Percentiles rank a stretch among this genome's conserved stretches.
Evolutionary conservation across 2,329 filamentous ascomycete species (phyloP).

Genomic region (Penicillium polonicum): DNA sequence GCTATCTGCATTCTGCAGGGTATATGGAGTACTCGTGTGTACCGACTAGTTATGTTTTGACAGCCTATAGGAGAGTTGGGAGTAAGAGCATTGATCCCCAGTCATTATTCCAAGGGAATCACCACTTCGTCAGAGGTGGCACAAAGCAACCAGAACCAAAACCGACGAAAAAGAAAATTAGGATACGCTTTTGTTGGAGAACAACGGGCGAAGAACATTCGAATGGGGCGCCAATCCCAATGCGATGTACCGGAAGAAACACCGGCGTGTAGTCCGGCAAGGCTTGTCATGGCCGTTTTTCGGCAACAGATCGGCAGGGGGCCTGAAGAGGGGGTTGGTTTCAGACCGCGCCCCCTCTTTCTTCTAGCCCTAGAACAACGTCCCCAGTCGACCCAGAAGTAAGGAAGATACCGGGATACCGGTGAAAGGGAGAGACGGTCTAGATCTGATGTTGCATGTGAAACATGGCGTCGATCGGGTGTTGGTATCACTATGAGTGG

Average conservation of each 20-base stretch:
- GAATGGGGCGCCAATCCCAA: not conserved
- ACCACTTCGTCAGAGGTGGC: not conserved
- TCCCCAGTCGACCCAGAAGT: not conserved
- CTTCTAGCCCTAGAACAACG: constrained; percentile 7
- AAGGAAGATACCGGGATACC: constrained; percentile 2
- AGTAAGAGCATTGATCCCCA: not conserved
- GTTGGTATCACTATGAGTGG: constrained; percentile 1
- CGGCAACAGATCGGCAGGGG: constrained; percentile 7
- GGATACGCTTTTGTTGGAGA: not conserved
- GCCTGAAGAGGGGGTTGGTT: constrained; percentile 1
- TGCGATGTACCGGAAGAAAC: not conserved
- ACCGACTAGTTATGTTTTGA: not conserved
- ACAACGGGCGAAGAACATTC: not conserved
- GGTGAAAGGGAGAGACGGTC: not conserved
- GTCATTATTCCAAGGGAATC: not conserved
- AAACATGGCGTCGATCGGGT: constrained; percentile 6
- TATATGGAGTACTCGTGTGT: not conserved
- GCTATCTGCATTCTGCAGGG: not conserved
- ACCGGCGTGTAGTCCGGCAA: constrained; percentile 16
- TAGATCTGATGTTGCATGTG: not conserved
- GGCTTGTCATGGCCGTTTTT: constrained; percentile 12
- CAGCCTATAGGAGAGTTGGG: constrained; percentile 4
- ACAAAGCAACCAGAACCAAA: not conserved
- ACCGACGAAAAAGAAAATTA: not conserved
- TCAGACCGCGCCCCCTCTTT: constrained; percentile 3